These are phyloP conservation scores for Blechomonas ayalai DNA, from an alignment of 208 protist genomes.

Conservation along the genomic window DNA sequence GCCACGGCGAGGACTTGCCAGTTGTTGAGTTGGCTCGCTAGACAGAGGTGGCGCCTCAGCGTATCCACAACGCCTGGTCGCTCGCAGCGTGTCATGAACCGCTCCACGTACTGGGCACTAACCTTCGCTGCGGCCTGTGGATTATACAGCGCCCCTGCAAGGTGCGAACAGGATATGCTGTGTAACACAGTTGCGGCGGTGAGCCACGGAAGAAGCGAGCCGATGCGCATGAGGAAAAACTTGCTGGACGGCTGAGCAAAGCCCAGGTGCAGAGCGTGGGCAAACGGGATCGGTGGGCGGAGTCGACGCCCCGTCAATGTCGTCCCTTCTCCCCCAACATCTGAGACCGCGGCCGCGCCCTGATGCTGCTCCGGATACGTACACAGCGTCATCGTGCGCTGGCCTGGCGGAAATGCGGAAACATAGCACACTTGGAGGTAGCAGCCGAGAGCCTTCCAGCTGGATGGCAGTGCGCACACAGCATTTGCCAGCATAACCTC, in stretches of 20 bases:
- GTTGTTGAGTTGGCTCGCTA: slow-evolving; percentile 38
- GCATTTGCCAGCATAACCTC: slow-evolving; percentile 4
- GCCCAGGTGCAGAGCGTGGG: slow-evolving; percentile 33
- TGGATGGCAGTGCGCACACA: slow-evolving; percentile 15
- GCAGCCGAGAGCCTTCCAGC: slow-evolving; percentile 51
- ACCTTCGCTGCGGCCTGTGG: slow-evolving; percentile 28
- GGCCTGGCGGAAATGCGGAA: slow-evolving; percentile 11
- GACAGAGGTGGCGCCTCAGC: slow-evolving; percentile 16
- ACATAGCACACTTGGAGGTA: slow-evolving; percentile 57
- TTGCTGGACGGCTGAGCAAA: slow-evolving; percentile 9
- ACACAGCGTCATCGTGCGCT: slow-evolving; percentile 24
- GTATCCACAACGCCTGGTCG: slow-evolving; percentile 1
- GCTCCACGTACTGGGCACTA: slow-evolving; percentile 18
- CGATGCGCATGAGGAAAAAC: slow-evolving; percentile 50
- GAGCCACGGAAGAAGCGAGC: slow-evolving; percentile 29
- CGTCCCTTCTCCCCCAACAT: neutral
- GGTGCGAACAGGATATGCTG: slow-evolving; percentile 28
- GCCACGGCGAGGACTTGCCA: slow-evolving; percentile 60
- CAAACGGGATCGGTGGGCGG: slow-evolving; percentile 21
- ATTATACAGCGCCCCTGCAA: slow-evolving; percentile 56
- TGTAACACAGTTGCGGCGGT: slow-evolving; percentile 44
- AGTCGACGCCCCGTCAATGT: neutral
- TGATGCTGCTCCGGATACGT: slow-evolving; percentile 9
- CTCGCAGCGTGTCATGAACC: slow-evolving; percentile 16
- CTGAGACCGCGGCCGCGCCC: neutral